phyloP scores from a whole-genome alignment of 805 yeast species.

The Sungouiozyma ichnusensis region DNA sequence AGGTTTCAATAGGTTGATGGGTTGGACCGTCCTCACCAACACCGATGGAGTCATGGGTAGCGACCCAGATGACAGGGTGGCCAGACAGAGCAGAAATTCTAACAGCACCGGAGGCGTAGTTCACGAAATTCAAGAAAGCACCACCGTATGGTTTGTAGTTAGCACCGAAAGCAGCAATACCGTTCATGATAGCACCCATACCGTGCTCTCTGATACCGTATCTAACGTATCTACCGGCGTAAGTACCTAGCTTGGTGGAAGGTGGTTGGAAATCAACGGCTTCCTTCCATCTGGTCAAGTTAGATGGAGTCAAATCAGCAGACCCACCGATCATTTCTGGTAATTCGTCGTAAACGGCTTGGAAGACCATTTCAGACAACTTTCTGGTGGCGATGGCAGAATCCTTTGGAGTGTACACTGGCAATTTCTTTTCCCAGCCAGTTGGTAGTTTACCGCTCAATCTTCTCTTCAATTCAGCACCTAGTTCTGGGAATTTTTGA shows the following conservation, averaged over 20 bases:
- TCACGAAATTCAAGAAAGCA: slow-evolving; percentile 91
- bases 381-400: slow-evolving; percentile 88
- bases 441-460: slow-evolving; percentile 66
- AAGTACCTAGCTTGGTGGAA: slow-evolving; percentile 65
- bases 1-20: slow-evolving; percentile 84
- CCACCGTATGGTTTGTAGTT: slow-evolving; percentile 91
- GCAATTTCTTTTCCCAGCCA: slow-evolving; percentile 69
- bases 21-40: slow-evolving; percentile 92
- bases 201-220: slow-evolving; percentile 99
- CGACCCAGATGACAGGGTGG: slow-evolving; percentile 78
- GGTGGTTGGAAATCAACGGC: slow-evolving; percentile 92
- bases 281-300: slow-evolving; percentile 78
- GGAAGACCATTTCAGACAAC: slow-evolving; percentile 73
- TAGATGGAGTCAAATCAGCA: slow-evolving; percentile 95
- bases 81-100: slow-evolving; percentile 77
- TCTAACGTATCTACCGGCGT: slow-evolving; percentile 86
- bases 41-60: slow-evolving; percentile 86
- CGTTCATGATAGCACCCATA: slow-evolving; percentile 98
- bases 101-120: slow-evolving; percentile 79
- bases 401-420: slow-evolving; percentile 70
- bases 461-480: slow-evolving; percentile 74
- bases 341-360: slow-evolving; percentile 45
- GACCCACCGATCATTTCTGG: slow-evolving; percentile 97
- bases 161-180: slow-evolving; percentile 83
- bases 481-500: slow-evolving; percentile 64